phyloP scores from a whole-genome alignment of 345 rosid genomes.

The Eucalyptus camaldulensis region DNA sequence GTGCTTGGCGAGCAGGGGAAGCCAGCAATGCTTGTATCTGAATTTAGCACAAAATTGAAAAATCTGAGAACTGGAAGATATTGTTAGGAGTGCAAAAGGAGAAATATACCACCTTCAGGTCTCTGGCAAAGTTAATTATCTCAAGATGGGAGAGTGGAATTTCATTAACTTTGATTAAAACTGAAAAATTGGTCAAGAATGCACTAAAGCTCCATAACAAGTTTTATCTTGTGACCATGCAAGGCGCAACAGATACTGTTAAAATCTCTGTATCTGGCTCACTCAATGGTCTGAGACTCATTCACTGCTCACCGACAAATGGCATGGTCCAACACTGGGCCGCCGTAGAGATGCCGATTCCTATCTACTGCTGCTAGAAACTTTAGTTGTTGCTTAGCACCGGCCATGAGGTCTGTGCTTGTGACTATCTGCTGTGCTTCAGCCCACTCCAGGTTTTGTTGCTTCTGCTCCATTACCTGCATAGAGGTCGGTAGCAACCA shows the following conservation, averaged over 20 bases:
- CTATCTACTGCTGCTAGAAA: conserved; percentile 60
- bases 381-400: conserved; percentile 65
- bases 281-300: background rate
- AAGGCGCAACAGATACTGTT: background rate
- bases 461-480: conserved; percentile 16
- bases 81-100: background rate
- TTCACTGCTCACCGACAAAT: conserved; percentile 42
- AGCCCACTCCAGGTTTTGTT: conserved; percentile 40
- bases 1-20: conserved; percentile 71
- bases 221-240: background rate
- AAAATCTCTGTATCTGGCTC: background rate
- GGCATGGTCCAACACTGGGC: conserved; percentile 49
- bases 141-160: background rate
- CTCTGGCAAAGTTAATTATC: background rate
- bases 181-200: background rate
- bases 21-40: conserved; percentile 88
- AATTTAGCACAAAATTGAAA: background rate
- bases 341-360: conserved; percentile 55
- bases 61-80: background rate
- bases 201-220: background rate
- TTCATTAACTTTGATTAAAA: background rate
- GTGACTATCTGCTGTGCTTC: conserved; percentile 54
- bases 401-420: conserved; percentile 47
- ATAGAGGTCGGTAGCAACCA: background rate
- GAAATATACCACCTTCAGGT: background rate